A percentile compares a stretch with the other conserved stretches of the same genome.
These are phyloP conservation scores for Pseudoneurospora amorphoporcata DNA, from an alignment of 495 filamentous ascomycete species.

Conservation along the genomic window DNA sequence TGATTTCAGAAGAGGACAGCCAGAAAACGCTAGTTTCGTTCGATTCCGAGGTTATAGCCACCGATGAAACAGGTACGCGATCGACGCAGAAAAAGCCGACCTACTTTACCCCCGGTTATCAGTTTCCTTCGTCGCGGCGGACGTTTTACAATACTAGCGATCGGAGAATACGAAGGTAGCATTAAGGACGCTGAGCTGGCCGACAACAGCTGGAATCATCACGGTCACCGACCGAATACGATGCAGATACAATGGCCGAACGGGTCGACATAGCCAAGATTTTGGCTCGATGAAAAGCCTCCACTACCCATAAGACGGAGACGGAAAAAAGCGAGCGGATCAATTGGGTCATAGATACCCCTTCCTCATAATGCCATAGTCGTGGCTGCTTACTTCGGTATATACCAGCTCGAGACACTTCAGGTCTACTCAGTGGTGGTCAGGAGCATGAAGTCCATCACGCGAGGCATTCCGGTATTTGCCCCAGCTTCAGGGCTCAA, in stretches of 20 bases:
- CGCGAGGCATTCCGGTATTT: background rate
- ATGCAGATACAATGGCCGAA: background rate
- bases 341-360: background rate
- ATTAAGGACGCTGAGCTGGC: too few species aligned
- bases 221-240: too few species aligned
- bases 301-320: background rate
- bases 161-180: too few species aligned
- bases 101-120: too few species aligned
- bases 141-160: too few species aligned
- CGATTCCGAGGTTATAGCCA: too few species aligned
- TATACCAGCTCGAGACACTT: background rate
- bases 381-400: background rate
- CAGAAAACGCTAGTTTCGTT: too few species aligned
- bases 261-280: background rate
- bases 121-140: too few species aligned
- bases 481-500: background rate
- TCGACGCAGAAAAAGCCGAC: too few species aligned
- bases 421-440: background rate
- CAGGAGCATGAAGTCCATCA: background rate
- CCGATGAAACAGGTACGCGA: too few species aligned
- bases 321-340: background rate
- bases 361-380: background rate
- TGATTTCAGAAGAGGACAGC: too few species aligned
- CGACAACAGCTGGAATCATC: too few species aligned
- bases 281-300: background rate